Percentiles rank a stretch among this genome's conserved stretches.
Conservation (phyloP, 805 yeast genomes). For the Crinitomyces ghanaensis region DNA sequence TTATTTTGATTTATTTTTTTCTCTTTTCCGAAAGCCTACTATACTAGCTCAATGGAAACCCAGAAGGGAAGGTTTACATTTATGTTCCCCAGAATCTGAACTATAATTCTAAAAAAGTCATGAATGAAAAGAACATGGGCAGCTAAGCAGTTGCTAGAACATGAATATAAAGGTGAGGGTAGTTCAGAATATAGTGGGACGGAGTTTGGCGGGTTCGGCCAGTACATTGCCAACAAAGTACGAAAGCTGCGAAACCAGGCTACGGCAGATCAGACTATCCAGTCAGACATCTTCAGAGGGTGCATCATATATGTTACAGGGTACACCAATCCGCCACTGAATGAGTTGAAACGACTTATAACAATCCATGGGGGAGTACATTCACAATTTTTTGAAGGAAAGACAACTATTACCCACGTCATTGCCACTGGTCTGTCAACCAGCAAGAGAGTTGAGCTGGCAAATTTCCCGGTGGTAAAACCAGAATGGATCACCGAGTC, state of each 20-base stretch:
- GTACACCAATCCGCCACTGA: conserved; percentile 69
- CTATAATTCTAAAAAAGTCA: too few relatives aligned
- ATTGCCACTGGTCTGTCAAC: conserved; percentile 73
- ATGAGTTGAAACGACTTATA: conserved; percentile 58
- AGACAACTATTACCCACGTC: conserved; percentile 72
- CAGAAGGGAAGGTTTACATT: too few relatives aligned
- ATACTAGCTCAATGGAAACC: too few relatives aligned
- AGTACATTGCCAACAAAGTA: conserved; percentile 52
- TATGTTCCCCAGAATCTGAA: too few relatives aligned
- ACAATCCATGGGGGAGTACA: conserved; percentile 73
- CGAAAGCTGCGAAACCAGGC: conserved; percentile 44
- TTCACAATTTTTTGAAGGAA: conserved; percentile 54
- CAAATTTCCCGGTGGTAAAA: conserved; percentile 59
- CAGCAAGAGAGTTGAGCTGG: conserved; percentile 53
- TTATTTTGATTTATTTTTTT: too few relatives aligned
- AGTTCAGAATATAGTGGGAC: conserved; percentile 31
- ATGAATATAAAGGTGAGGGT: conserved; percentile 12
- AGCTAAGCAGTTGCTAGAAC: conserved; percentile 10
- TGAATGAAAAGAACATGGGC: too few relatives aligned
- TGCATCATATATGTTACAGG: conserved; percentile 81
- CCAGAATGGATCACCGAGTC: conserved; percentile 77
- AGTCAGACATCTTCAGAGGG: conserved; percentile 42
- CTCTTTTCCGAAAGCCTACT: too few relatives aligned
- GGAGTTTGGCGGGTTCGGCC: conserved; percentile 54
- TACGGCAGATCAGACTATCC: conserved; percentile 14